Evolutionary conservation across 805 yeast genomes (phyloP), one percentile per base, ranked within the genome.

Genomic region (Lachancea sp.): DNA sequence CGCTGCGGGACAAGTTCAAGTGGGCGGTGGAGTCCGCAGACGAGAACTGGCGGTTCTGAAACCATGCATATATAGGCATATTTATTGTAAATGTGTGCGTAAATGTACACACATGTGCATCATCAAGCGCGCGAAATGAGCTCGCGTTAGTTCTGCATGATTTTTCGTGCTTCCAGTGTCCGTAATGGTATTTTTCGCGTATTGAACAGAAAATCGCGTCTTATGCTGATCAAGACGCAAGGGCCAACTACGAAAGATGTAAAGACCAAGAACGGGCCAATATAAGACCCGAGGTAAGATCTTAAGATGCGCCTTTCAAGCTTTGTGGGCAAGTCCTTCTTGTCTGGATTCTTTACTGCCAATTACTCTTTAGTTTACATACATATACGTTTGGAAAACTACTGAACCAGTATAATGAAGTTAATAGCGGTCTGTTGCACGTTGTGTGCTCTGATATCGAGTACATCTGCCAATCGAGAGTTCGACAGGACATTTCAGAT

Each of bases 1-100:
- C 98, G 0, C 70, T 91, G 44, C 71, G 97, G 49, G 96, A 90
- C 36, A 91, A 91, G 69, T 91, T 91, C 68, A 81, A 78, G 38
- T 91, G 98, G 98, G 98, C 98, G 26, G 83, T 91, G 43, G 95
- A 90, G 63, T 81, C 90, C 43, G 89, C 81, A 3, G 97, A 85
- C 61, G 88, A 78, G 53, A 68, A 86, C 56, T 90, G 98, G 98
- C 74, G 78, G 53, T 90, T 90, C 60, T 90, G 66, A 55, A n/a
- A n/a, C n/a, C n/a, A n/a, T n/a, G n/a, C n/a, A n/a, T n/a, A n/a
- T n/a, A n/a, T n/a, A n/a, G n/a, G n/a, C n/a, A n/a, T n/a, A n/a
- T n/a, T n/a, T n/a, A n/a, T n/a, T n/a, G n/a, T n/a, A n/a, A n/a
- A n/a, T n/a, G n/a, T n/a, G n/a, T n/a, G n/a, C n/a, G n/a, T n/a